phyloP scores from a whole-genome alignment of 805 yeast genomes.

The Hermanozyma aechmeae region DNA sequence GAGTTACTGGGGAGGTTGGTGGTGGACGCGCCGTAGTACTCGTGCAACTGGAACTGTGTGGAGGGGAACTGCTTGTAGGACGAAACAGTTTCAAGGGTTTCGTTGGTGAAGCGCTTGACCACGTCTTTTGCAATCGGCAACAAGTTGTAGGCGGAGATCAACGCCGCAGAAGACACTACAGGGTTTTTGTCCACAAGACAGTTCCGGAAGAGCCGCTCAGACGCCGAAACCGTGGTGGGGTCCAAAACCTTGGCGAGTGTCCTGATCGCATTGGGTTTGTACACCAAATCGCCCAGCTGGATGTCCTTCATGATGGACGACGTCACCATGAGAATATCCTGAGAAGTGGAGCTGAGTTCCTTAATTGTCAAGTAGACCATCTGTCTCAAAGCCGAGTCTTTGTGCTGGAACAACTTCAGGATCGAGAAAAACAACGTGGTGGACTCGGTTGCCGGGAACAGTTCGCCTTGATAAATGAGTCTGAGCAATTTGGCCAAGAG shows the following conservation, averaged over 20 bases:
- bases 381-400: constrained; percentile 80
- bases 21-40: constrained; percentile 44
- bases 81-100: constrained; percentile 82
- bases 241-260: constrained; percentile 86
- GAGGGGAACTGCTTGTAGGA: constrained; percentile 48
- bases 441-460: constrained; percentile 81
- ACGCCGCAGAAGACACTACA: constrained; percentile 84
- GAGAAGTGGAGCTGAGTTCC: constrained; percentile 75
- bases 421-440: constrained; percentile 89
- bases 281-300: constrained; percentile 76
- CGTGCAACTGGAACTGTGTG: constrained; percentile 43
- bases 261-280: constrained; percentile 92
- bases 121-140: constrained; percentile 86
- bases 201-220: constrained; percentile 86
- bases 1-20: constrained; percentile 56
- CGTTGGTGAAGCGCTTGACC: constrained; percentile 89
- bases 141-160: constrained; percentile 83
- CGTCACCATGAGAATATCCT: constrained; percentile 94
- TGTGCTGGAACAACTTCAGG: constrained; percentile 90
- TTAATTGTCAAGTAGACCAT: constrained; percentile 90
- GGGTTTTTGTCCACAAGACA: constrained; percentile 90
- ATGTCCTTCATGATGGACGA: constrained; percentile 97
- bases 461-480: constrained; percentile 76
- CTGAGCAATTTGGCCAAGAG: constrained; percentile 77
- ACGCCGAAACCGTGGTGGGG: constrained; percentile 81